A percentile compares a stretch with the other conserved stretches of the same genome.
phyloP scores from a whole-genome alignment of 345 rosid species.

The Capsella bursapastoris region DNA sequence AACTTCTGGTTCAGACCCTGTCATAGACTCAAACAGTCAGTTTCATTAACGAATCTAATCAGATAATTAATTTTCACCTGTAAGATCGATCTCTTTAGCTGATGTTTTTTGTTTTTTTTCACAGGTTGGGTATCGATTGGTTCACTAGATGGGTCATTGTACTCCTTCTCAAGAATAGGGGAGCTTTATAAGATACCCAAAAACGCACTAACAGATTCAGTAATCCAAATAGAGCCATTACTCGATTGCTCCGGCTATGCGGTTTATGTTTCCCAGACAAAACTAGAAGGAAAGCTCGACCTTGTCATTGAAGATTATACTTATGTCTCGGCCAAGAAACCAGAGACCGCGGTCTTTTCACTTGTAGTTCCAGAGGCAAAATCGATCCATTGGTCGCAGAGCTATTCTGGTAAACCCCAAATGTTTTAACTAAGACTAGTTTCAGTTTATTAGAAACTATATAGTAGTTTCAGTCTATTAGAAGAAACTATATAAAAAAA shows the following conservation, averaged over 20 bases:
- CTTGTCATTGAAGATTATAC: slow-evolving; percentile 46
- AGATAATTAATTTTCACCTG: neutral
- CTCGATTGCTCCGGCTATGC: slow-evolving; percentile 81
- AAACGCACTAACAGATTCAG: slow-evolving; percentile 47
- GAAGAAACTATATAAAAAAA: no score
- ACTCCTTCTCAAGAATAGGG: slow-evolving; percentile 81
- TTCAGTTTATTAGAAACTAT: neutral
- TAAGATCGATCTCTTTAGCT: slow-evolving; percentile 14
- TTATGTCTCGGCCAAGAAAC: slow-evolving; percentile 64
- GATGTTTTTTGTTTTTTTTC: neutral
- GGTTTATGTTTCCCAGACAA: slow-evolving; percentile 67
- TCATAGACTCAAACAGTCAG: slow-evolving; percentile 73
- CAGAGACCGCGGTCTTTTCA: slow-evolving; percentile 58
- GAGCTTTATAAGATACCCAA: slow-evolving; percentile 56
- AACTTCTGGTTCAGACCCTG: slow-evolving; percentile 50
- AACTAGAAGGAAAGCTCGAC: slow-evolving; percentile 60
- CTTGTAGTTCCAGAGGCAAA: slow-evolving; percentile 77
- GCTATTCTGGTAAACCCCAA: slow-evolving; percentile 62
- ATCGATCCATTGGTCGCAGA: slow-evolving; percentile 74
- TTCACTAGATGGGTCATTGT: slow-evolving; percentile 81
- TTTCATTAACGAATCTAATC: neutral
- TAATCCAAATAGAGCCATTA: slow-evolving; percentile 63
- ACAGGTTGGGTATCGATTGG: slow-evolving; percentile 84
- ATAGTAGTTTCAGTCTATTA: neutral
- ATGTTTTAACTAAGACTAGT: neutral